Base-by-base conservation (phyloP, 352 stramenopile species). In the Phytophthora idaei region DNA sequence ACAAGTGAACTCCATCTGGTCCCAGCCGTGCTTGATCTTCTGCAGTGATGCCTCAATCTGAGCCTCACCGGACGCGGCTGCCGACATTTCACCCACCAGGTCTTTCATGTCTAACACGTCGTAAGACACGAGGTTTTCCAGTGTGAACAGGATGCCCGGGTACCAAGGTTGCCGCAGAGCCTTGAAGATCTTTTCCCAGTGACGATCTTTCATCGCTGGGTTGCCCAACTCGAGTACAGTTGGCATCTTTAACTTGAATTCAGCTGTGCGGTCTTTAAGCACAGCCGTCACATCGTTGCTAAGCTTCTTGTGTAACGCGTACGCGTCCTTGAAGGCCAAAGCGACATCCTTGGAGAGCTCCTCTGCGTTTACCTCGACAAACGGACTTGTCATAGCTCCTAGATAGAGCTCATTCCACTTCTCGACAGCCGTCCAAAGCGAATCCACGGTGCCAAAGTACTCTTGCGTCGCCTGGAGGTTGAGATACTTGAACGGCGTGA, bases 111-210 rank as follows among this genome's bases (percentile, higher is more conserved):
- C 86, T 0, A 96, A 71, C 9, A 96, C 87, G 6, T 95, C 90
- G 44, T 93, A 93, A 28, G 87, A 72, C 12, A 98, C 89, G 0
- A 98, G 71, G 56, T 97, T 95, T 42, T 95, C 89, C 2, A 98
- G 76, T 14, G 86, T 96, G 51, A 98, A 97, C 21, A 89, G 45
- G 56, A 97, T 94, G 0, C 92, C 90, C 21, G 89, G 88, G 56
- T 96, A 96, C 83, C 87, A 97, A 21, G 89, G 86, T 61, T 96
- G 89, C 5, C 89, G 80, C 25, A 97, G 62, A 10, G 87, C 81
- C 63, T 97, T 94, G 70, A 98, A 97, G 32, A 98, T 97, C 67
- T 95, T 92, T 56, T 97, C 88, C 95, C 95, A 98, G 74, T 98
- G 95, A 1, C 95, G 90, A 47, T 97, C 92, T 74, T 98, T 97